phyloP scores from a whole-genome alignment of 1,139 yeast species.

The Geotrichum phurueaensis region DNA sequence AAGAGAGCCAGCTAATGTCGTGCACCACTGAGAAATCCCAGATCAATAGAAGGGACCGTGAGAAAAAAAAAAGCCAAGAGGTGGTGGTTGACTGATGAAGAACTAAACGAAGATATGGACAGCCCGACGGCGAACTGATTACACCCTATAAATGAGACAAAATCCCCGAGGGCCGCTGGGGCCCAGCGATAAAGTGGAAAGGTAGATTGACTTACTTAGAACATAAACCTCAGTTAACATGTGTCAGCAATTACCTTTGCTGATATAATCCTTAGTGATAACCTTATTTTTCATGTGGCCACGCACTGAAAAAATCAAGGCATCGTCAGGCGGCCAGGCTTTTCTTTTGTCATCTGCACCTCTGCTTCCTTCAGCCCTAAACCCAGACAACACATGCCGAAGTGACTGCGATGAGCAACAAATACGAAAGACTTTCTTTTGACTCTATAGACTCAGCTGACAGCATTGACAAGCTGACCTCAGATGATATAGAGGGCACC shows the following conservation, averaged over 20 bases:
- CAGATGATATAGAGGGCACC: background rate
- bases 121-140: too few relatives aligned
- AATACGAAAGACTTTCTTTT: conserved; percentile 9
- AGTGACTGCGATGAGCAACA: conserved; percentile 1
- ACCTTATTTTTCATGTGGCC: background rate
- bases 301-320: background rate
- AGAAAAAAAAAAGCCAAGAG: too few relatives aligned
- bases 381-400: background rate
- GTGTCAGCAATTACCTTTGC: background rate
- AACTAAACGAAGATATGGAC: too few relatives aligned
- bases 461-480: background rate
- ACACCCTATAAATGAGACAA: too few relatives aligned
- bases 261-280: background rate
- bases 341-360: background rate
- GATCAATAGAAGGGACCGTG: background rate
- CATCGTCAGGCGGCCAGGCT: background rate
- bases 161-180: background rate
- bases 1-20: too few relatives aligned
- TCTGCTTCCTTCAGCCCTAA: background rate
- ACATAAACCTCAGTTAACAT: background rate
- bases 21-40: background rate
- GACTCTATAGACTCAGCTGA: conserved; percentile 8
- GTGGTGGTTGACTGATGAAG: too few relatives aligned
- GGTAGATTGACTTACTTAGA: background rate
- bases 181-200: too few relatives aligned